These are phyloP conservation scores for Croton setiger DNA, from an alignment of 441 rosid species.

Conservation along the genomic window DNA sequence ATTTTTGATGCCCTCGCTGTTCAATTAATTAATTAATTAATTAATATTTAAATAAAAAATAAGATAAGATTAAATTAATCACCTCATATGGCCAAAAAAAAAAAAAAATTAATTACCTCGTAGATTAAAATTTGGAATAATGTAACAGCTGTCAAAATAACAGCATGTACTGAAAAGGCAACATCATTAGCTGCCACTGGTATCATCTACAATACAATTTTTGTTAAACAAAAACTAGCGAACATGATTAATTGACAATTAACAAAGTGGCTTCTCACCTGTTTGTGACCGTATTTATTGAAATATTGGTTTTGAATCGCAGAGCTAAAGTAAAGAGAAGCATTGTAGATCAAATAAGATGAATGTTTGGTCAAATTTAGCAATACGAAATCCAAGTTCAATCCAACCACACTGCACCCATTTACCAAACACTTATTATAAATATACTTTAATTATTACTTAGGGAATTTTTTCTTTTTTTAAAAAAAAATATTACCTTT, in stretches of 20 bases:
- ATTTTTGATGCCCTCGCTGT: constrained; percentile 81
- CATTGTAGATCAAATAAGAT: constrained; percentile 85
- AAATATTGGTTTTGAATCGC: constrained; percentile 71
- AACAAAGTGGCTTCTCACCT: constrained; percentile 36
- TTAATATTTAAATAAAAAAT: no score
- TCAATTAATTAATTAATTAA: not conserved
- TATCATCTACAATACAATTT: constrained; percentile 58
- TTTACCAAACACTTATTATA: no score
- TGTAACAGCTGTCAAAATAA: constrained; percentile 55
- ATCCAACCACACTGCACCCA: constrained; percentile 85
- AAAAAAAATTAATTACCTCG: constrained; percentile 46
- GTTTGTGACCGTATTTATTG: constrained; percentile 57
- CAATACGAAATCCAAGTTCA: constrained; percentile 86
- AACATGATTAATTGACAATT: not conserved
- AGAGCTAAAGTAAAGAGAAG: constrained; percentile 80
- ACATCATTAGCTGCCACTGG: constrained; percentile 97
- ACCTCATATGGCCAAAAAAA: no score
- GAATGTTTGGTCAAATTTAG: constrained; percentile 93
- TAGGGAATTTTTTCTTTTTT: no score
- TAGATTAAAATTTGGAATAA: constrained; percentile 74
- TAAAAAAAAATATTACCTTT: constrained; percentile 39
- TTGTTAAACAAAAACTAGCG: not conserved
- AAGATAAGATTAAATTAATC: no score
- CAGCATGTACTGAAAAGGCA: constrained; percentile 92
- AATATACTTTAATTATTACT: no score